Percentiles rank a stretch among this genome's conserved stretches.
These are phyloP conservation scores for Orbilia ellipsospora DNA, from an alignment of 2,329 filamentous ascomycete species.

Conservation along the genomic window DNA sequence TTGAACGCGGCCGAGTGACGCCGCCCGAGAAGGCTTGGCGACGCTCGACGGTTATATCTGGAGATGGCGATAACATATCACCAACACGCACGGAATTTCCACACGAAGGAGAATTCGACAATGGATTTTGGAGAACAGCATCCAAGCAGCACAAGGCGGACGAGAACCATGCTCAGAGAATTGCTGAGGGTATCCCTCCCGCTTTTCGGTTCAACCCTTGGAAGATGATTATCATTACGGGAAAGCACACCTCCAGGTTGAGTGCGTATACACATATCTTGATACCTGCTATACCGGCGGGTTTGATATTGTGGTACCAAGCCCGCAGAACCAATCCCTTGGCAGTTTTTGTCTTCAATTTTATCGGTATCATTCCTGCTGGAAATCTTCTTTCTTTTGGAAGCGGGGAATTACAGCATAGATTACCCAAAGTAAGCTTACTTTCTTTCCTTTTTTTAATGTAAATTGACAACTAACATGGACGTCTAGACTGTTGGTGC, in stretches of 20 bases:
- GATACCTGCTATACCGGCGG: conserved; percentile 39
- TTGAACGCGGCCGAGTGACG: conserved; percentile 6
- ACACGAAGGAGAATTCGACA: conserved; percentile 17
- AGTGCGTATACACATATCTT: conserved; percentile 31
- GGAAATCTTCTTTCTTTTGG: conserved; percentile 49
- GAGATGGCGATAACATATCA: conserved; percentile 17
- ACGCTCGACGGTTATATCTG: conserved; percentile 6
- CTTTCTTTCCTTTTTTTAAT: conserved; percentile 64
- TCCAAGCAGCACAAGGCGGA: conserved; percentile 24
- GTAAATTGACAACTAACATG: neutral
- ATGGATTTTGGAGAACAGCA: conserved; percentile 27
- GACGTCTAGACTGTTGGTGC: conserved; percentile 75
- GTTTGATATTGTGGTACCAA: conserved; percentile 40
- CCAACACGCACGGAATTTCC: conserved; percentile 27
- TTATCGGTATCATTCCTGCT: conserved; percentile 48
- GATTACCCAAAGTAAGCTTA: conserved; percentile 37
- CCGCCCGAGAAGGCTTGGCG: conserved; percentile 38
- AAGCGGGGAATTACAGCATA: conserved; percentile 40
- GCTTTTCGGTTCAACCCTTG: conserved; percentile 39
- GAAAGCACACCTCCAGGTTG: conserved; percentile 36
- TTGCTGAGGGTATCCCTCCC: conserved; percentile 26
- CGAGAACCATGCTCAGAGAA: conserved; percentile 22
- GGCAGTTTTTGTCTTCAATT: conserved; percentile 44
- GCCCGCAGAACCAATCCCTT: conserved; percentile 22
- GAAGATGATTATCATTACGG: conserved; percentile 32